Evolutionary conservation across 225 moss, liverwort and hornwort genomes (phyloP).

Genomic region (Bryum argenteum): DNA sequence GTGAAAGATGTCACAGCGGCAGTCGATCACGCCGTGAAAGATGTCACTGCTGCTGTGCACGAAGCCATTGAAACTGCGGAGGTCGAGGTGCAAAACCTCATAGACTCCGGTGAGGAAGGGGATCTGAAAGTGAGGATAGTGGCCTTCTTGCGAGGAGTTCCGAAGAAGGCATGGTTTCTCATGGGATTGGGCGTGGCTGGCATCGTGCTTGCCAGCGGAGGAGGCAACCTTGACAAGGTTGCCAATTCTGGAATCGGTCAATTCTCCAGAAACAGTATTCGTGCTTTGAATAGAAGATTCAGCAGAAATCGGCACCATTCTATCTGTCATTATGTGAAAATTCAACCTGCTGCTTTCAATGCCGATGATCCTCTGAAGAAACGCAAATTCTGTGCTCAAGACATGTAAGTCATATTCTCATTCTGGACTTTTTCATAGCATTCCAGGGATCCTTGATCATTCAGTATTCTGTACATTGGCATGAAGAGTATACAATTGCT

Average conservation of each 20-base stretch:
- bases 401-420: slow-evolving; percentile 32
- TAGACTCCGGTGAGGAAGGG: slow-evolving; percentile 24
- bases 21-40: slow-evolving; percentile 18
- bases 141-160: slow-evolving; percentile 32
- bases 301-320: slow-evolving; percentile 31
- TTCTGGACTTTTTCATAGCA: slow-evolving; percentile 4
- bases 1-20: slow-evolving; percentile 14
- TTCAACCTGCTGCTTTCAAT: slow-evolving; percentile 13
- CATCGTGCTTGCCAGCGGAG: slow-evolving; percentile 13
- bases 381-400: slow-evolving; percentile 46
- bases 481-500: not conserved
- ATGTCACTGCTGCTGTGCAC: slow-evolving; percentile 7
- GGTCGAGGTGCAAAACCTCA: slow-evolving; percentile 19
- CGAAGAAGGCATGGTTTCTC: slow-evolving; percentile 36
- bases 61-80: slow-evolving; percentile 10
- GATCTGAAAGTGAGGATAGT: slow-evolving; percentile 4
- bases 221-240: slow-evolving; percentile 21
- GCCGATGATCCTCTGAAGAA: slow-evolving; percentile 23
- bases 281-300: slow-evolving; percentile 29
- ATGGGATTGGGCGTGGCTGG: slow-evolving; percentile 38
- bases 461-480: not conserved
- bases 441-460: not conserved
- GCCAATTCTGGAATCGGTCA: slow-evolving; percentile 22
- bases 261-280: slow-evolving; percentile 5
- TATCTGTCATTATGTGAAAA: slow-evolving; percentile 27